Base-by-base conservation (phyloP, 2,329 filamentous ascomycete genomes). In the Hymenoscyphus fructigenus region DNA sequence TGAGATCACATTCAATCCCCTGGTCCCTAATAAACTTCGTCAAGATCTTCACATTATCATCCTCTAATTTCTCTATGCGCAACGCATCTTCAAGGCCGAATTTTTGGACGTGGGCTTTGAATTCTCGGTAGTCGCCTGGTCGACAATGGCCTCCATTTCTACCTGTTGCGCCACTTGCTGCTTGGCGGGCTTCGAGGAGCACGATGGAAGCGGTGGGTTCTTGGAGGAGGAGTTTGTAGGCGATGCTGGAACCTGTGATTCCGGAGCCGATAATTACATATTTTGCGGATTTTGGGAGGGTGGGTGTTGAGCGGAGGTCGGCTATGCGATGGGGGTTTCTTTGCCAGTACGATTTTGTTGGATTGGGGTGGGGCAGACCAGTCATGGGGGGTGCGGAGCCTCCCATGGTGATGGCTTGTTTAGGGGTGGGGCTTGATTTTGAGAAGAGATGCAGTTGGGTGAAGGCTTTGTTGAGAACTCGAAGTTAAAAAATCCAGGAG, bases 21-120 rank as follows among this genome's bases (percentile, higher is more conserved):
- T 85, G 73, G n/a, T 80, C 75, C 10, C 74, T 73, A 0, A 84
- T 83, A 63, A 88, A 81, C 0, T 71, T 74, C 70, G 88, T 85
- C 17, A 86, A 81, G 23, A 80, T 81, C 26, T 78, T 74, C 63
- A 88, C 84, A 69, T 80, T 83, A 55, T 65, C 59, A 38, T 71
- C 71, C 36, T 69, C 62, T 34, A 65, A 67, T 14, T 66, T 47
- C 53, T 65, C 56, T 28, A 67, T 61, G 17, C 61, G 58, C 26
- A 68, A 26, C 7, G 66, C 65, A 29, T 67, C 66, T 28, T 66
- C 64, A 3, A 26, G 47, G 23, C 62, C 64, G 17, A 68, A 66
- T 14, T 58, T 57, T 9, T 66, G 61, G 3, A 66, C 34, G 62
- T 70, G 70, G 9, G 63, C 60, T 29, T 66, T 64, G 47, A 70